Base-by-base conservation (phyloP, 2,329 filamentous ascomycete species). In the Chaetomium olivaceum region DNA sequence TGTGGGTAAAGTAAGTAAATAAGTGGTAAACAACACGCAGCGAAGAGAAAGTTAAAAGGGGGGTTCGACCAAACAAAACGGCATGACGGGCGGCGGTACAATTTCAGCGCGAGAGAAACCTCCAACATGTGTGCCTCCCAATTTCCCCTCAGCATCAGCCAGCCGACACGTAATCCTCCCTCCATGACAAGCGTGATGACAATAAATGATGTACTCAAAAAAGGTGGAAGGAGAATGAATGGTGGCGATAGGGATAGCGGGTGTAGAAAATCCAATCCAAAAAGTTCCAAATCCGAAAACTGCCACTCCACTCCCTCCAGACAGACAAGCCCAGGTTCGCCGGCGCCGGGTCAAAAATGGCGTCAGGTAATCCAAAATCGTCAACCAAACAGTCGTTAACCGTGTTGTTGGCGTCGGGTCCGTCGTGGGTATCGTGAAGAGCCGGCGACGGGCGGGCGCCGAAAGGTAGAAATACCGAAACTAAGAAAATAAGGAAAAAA, bases 141-240 rank as follows among this genome's bases (percentile, higher is more conserved):
- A 25, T 21, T 52, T 16, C 21, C 48, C n/a, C n/a, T 39, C 48
- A 36, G 48, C 48, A 61, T 54, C 58, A 61, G 48, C 58, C 58
- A 54, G 29, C 58, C 58, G 29, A 61, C 21, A 52, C 46, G 19
- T n/a, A 61, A 25, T 11, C 27, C n/a, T n/a, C 27, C 58, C 7
- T 19, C 46, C 29, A 12, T 21, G 9, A 39, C 29, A 39, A 54
- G 19, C n/a, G 14, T 14, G n/a, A 36, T 27, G 23, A 43, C 23
- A 48, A 58, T 27, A 14, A 48, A 58, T n/a, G 19, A 58, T 46
- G 23, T 46, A 31, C 39, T 46, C 27, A 19, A 7, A 43, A 39
- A 43, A 11, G 9, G 39, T 8, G 21, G 25, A 46, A n/a, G 16
- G 31, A 31, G 33, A 27, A 58, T n/a, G 2, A 23, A 58, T n/a